Base-by-base conservation (phyloP, 2,329 filamentous ascomycete species). In the Penicillium sp. region DNA sequence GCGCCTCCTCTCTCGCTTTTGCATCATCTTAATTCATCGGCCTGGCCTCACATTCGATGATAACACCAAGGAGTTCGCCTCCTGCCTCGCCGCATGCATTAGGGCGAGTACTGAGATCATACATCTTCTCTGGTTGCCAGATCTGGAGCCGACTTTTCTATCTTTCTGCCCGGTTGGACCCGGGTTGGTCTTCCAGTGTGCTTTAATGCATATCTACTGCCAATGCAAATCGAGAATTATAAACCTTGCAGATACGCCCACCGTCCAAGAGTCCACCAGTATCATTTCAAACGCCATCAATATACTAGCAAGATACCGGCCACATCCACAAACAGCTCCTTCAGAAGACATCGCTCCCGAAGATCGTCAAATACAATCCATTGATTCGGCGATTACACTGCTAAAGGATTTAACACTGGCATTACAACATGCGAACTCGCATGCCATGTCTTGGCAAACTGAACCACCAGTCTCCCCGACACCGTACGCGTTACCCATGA, bases 41-140 rank as follows among this genome's bases (percentile, higher is more conserved):
- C 51, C 51, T 19, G 51, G 51, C 1, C 51, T 54, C 11, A 54
- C 35, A 3, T 54, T 54, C n/a, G 13, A 41, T 44, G 51, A 54
- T 7, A 41, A 23, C 35, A 54, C 51, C 5, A 11, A 11, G 13
- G 30, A 54, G 23, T 54, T 54, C 51, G 35, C 51, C 30, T 11
- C 3, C 30, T 54, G 30, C 17, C 31, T 54, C 35, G 19, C 17
- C n/a, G 30, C 19, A 54, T 54, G n/a, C 44, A 11, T 21, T 17
- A 54, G 11, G 17, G 17, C n/a, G 17, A 54, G 35, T n/a, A 54
- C 35, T 23, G 23, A 26, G 2, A 21, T 48, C 13, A 21, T 48
- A 15, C 21, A 48, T 23, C 19, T 48, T 23, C 7, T 26, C 13
- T 11, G 21, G 21, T 15, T 23, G 13, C 21, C 46, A 23, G 9